Evolutionary conservation across 2,329 filamentous ascomycete genomes (phyloP), one percentile per base, ranked within the genome.

Genomic region (Cercospora sojina): DNA sequence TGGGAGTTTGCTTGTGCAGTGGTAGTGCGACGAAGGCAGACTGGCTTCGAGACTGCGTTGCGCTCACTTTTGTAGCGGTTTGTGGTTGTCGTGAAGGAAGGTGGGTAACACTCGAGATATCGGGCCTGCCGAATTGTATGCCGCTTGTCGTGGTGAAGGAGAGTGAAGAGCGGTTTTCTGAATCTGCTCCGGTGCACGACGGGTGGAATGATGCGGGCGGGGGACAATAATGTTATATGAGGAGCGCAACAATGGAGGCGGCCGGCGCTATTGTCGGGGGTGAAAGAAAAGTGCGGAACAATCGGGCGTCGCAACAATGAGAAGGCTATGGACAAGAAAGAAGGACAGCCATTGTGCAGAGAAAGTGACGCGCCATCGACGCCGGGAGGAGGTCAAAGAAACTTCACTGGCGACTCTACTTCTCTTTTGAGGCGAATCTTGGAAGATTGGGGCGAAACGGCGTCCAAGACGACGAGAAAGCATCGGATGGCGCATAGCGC

Each of bases 301-400:
- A 70, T 70, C 43, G 38, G 41, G 59, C 59, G 43, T 59, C 38
- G 59, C 57, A 60, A 70, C 68, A 71, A 71, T 69, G 63, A 58
- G 51, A 56, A 56, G 57, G 55, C 62, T 61, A 65, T 62, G 60
- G 67, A 64, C 62, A 64, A 35, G 56, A 65, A 67, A 63, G 60
- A 59, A 62, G 62, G 59, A 35, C 56, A 51, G 60, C 60, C 62
- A 62, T 70, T 64, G 66, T 69, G 41, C 31, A 56, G 41, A 61
- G 56, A 29, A 31, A 56, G 51, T 56, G 25, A 56, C 51, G 35
- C 53, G 65, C 64, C 31, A 27, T 58, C 64, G 56, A 69, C 67
- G 62, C 69, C 1, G 59, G 55, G 53, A 63, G 23, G 67, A 63
- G 58, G 58, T 47, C 55, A 62, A 67, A 56, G 43, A 55, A 47